Evolutionary conservation across 176 grass and related monocot species (phyloP).

Genomic region (Raddia distichophylla): DNA sequence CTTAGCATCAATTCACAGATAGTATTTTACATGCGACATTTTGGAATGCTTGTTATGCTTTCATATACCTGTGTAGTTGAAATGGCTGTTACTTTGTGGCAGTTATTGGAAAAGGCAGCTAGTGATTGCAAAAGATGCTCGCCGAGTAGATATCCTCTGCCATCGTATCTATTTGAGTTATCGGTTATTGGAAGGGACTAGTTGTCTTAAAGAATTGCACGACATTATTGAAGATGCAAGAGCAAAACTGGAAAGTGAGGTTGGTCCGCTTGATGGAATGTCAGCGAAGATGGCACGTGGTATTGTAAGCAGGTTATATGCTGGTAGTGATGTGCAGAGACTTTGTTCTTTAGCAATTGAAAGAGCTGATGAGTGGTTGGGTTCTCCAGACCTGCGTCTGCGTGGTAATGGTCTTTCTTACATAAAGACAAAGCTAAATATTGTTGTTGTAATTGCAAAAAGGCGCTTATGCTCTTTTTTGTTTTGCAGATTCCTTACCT

Average conservation of each 20-base stretch:
- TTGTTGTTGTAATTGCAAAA: conserved; percentile 18
- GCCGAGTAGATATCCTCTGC: conserved; percentile 91
- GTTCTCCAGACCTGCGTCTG: conserved; percentile 52
- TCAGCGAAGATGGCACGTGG: conserved; percentile 92
- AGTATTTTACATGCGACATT: conserved; percentile 29
- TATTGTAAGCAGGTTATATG: conserved; percentile 89
- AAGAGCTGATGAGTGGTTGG: conserved; percentile 75
- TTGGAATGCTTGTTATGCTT: conserved; percentile 9
- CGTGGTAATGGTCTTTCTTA: conserved; percentile 62
- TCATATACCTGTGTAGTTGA: conserved; percentile 32
- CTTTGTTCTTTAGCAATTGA: conserved; percentile 83
- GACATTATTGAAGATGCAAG: conserved; percentile 82
- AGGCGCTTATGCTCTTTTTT: conserved; percentile 37
- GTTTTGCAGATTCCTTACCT: conserved; percentile 85
- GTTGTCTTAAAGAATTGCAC: conserved; percentile 74
- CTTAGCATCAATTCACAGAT: neutral
- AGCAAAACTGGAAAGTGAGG: conserved; percentile 87
- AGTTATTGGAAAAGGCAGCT: conserved; percentile 98
- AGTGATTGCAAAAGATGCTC: conserved; percentile 84
- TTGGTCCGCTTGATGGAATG: conserved; percentile 90
- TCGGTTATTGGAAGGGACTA: conserved; percentile 76
- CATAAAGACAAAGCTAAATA: neutral
- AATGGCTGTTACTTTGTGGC: conserved; percentile 41
- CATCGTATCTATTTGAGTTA: conserved; percentile 87
- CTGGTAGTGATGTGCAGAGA: conserved; percentile 80